phyloP scores from a whole-genome alignment of 495 filamentous ascomycete species.

The Hypomontagnella submonticulosa region DNA sequence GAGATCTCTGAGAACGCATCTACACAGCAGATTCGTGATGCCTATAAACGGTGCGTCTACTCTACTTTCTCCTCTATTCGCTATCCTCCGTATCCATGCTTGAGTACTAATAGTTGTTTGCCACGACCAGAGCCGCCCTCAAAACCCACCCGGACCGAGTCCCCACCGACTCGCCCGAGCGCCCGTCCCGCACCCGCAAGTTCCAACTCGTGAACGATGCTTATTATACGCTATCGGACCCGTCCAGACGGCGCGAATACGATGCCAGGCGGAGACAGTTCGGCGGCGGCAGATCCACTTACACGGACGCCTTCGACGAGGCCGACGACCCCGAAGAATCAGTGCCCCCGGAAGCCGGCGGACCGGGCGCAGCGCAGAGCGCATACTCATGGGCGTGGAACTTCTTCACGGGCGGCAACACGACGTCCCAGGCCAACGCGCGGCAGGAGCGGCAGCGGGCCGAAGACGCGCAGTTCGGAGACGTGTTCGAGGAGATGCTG shows the following conservation, averaged over 20 bases:
- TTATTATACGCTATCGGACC: conserved; percentile 93
- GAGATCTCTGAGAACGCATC: conserved; percentile 78
- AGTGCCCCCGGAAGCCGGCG: conserved; percentile 55
- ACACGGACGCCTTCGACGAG: conserved; percentile 65
- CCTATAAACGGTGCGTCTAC: conserved; percentile 81
- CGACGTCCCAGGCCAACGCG: conserved; percentile 25
- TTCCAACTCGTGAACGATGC: conserved; percentile 98
- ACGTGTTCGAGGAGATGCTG: conserved; percentile 98
- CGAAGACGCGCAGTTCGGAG: conserved; percentile 83
- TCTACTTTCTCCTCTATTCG: background rate
- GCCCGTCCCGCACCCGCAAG: conserved; percentile 80
- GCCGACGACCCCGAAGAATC: conserved; percentile 64
- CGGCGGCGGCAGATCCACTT: conserved; percentile 39
- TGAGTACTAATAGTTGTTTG: conserved; percentile 5
- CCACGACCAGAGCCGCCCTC: conserved; percentile 76
- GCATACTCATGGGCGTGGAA: conserved; percentile 63
- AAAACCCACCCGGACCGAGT: conserved; percentile 96
- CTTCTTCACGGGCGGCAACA: conserved; percentile 55
- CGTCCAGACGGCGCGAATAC: conserved; percentile 84
- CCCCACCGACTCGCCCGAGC: conserved; percentile 83
- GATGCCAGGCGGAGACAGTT: conserved; percentile 72
- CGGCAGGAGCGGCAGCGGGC: conserved; percentile 51
- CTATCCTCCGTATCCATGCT: background rate
- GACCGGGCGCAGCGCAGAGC: conserved; percentile 25
- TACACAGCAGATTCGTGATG: conserved; percentile 87